Base-by-base conservation (phyloP, 805 yeast species). In the Suhomyces tanzawaensis region DNA sequence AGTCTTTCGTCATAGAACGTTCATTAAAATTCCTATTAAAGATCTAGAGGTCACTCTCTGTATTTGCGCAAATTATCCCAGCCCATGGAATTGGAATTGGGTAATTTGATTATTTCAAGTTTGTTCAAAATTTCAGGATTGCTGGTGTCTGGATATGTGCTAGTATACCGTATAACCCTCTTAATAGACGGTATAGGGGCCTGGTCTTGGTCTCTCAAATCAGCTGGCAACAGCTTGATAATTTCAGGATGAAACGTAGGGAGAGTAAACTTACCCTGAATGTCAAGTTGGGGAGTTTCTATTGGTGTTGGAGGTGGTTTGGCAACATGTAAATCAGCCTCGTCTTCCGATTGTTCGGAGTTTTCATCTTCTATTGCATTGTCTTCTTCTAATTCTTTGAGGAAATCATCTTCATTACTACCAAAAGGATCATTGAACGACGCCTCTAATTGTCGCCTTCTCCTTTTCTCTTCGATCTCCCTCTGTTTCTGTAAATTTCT, bases 41-140 rank as follows among this genome's bases (percentile, higher is more conserved):
- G n/a, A n/a, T n/a, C n/a, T n/a, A n/a, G n/a, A n/a, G n/a, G n/a
- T 22, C 40, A 38, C 17, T 34, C 45, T 18, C 39, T 46, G 47
- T 57, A 69, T 48, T 64, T 66, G 36, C 60, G 53, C 32, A 69
- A 47, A 41, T 69, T 69, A 39, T 66, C 74, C 74, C 74, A 69
- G 3, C 66, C 74, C 29, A 69, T 38, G 11, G 64, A 49, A 41
- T 69, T 69, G 26, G 70, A 62, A 46, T 69, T 69, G 2, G 74
- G 74, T 28, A 69, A 55, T 48, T 66, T 67, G 13, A 69, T 48
- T 11, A 69, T 54, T 41, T 69, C 74, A 23, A 67, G 49, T 42
- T 59, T 64, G 33, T 59, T 64, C 34, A 66, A 53, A 8, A 55
- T 33, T 32, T 65, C 66, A 0, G 72, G 64, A 30, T 61, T 58